Percentiles rank a stretch among this genome's conserved stretches.
These are phyloP conservation scores for Yueomyces sp. DNA, from an alignment of 805 yeast genomes.

Conservation along the genomic window DNA sequence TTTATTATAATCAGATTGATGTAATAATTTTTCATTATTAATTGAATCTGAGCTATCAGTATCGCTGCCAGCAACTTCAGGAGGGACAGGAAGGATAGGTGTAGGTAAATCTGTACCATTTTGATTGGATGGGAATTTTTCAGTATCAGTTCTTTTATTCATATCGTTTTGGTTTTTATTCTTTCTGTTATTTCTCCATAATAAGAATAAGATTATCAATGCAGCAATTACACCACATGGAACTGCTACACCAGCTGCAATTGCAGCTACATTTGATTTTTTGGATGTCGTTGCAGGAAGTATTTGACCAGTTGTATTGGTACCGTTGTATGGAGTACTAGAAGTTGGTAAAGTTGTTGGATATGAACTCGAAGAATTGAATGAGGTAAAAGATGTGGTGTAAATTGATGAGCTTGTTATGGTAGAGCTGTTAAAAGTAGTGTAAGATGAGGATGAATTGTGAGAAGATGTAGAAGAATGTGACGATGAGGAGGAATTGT, in stretches of 20 bases:
- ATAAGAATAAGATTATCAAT: conserved; percentile 35
- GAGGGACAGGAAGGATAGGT: neutral
- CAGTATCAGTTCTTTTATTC: conserved; percentile 1
- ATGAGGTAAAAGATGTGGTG: conserved; percentile 4
- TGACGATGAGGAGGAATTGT: neutral
- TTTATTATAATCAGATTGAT: neutral
- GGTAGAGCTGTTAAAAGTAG: neutral
- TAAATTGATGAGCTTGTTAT: conserved; percentile 5
- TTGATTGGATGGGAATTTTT: conserved; percentile 19
- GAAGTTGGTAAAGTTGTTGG: conserved; percentile 2
- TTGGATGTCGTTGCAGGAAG: conserved; percentile 10
- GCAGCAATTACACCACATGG: conserved; percentile 46
- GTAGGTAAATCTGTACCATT: neutral
- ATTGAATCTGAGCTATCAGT: neutral
- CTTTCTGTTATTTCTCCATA: conserved; percentile 40
- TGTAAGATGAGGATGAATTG: neutral
- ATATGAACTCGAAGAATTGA: conserved; percentile 2
- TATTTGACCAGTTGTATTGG: conserved; percentile 21
- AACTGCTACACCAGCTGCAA: conserved; percentile 81
- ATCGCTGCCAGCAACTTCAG: neutral
- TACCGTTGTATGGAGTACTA: conserved; percentile 4
- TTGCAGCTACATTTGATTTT: conserved; percentile 43
- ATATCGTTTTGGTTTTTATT: conserved; percentile 17
- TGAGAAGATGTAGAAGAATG: neutral
- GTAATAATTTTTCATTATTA: neutral